phyloP scores from a whole-genome alignment of 2,329 filamentous ascomycete species.

The Fusarium nisikadoi region DNA sequence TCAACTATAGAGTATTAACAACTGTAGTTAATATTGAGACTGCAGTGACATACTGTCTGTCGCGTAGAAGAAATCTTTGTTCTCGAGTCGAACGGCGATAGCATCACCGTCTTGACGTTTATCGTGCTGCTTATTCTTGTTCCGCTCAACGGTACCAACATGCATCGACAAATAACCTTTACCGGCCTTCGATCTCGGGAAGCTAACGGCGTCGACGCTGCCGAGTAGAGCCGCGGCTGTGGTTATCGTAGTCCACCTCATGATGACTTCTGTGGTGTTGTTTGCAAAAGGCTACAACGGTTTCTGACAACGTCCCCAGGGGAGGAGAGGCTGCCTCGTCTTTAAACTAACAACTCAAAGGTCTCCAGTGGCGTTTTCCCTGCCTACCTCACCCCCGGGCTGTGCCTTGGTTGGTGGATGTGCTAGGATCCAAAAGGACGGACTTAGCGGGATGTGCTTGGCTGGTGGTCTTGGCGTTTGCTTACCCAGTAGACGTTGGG shows the following conservation, averaged over 20 bases:
- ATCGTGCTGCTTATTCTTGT: slow-evolving; percentile 35
- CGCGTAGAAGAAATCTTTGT: slow-evolving; percentile 54
- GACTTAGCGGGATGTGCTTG: slow-evolving; percentile 5
- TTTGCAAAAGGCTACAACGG: neutral
- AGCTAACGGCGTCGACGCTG: slow-evolving; percentile 30
- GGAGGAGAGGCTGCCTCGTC: neutral
- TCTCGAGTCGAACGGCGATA: slow-evolving; percentile 48
- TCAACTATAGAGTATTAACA: slow-evolving; percentile 47
- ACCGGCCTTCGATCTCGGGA: slow-evolving; percentile 47
- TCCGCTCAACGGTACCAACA: slow-evolving; percentile 47
- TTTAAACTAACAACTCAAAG: slow-evolving; percentile 13
- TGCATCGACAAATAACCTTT: slow-evolving; percentile 53
- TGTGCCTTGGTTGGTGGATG: slow-evolving; percentile 5
- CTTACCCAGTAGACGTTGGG: neutral
- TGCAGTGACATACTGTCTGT: slow-evolving; percentile 50
- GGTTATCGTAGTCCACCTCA: slow-evolving; percentile 42
- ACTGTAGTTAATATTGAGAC: neutral
- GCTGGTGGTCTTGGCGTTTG: slow-evolving; percentile 6
- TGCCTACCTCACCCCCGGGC: slow-evolving; percentile 2
- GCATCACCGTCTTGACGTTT: slow-evolving; percentile 38
- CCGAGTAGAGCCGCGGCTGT: slow-evolving; percentile 26
- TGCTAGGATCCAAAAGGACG: neutral
- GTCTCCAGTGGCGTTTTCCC: slow-evolving; percentile 17
- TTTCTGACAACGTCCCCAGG: neutral
- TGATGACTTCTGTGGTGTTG: slow-evolving; percentile 21